A percentile compares a stretch with the other conserved stretches of the same genome.
phyloP scores from a whole-genome alignment of 768 basidiomycete species.

The Tricholoma sp. region DNA sequence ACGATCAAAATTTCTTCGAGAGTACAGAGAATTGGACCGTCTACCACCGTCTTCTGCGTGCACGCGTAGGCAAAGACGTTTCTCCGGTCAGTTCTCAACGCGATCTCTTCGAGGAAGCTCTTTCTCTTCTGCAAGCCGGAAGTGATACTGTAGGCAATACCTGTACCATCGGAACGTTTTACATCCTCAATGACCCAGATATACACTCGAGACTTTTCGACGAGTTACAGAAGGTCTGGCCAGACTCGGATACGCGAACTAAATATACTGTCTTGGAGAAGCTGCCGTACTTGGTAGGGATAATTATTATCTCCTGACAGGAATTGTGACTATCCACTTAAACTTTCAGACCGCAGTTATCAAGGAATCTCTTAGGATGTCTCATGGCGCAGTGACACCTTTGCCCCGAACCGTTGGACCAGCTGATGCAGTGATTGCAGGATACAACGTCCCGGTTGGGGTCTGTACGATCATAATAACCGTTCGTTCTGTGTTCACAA shows the following conservation, averaged over 20 bases:
- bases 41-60: constrained; percentile 16
- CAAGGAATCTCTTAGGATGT: constrained; percentile 42
- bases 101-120: constrained; percentile 26
- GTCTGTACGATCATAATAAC: constrained; percentile 20
- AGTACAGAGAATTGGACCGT: constrained; percentile 13
- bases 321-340: not conserved
- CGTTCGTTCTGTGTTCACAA: not conserved
- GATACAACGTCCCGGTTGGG: constrained; percentile 30
- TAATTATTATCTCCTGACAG: not conserved
- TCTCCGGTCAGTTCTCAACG: constrained; percentile 6
- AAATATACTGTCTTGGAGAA: constrained; percentile 28
- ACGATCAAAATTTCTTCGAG: constrained; percentile 7
- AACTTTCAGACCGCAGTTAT: constrained; percentile 37
- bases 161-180: constrained; percentile 32
- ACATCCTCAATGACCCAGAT: constrained; percentile 26
- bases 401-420: constrained; percentile 38
- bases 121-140: constrained; percentile 33
- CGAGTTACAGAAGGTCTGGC: constrained; percentile 33
- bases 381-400: constrained; percentile 36
- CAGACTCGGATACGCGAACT: constrained; percentile 22
- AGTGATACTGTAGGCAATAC: constrained; percentile 35
- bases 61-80: constrained; percentile 2
- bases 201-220: constrained; percentile 21
- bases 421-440: constrained; percentile 27
- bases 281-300: constrained; percentile 39